Base-by-base conservation (phyloP, 768 basidiomycete genomes). In the Termitomyces sp. region DNA sequence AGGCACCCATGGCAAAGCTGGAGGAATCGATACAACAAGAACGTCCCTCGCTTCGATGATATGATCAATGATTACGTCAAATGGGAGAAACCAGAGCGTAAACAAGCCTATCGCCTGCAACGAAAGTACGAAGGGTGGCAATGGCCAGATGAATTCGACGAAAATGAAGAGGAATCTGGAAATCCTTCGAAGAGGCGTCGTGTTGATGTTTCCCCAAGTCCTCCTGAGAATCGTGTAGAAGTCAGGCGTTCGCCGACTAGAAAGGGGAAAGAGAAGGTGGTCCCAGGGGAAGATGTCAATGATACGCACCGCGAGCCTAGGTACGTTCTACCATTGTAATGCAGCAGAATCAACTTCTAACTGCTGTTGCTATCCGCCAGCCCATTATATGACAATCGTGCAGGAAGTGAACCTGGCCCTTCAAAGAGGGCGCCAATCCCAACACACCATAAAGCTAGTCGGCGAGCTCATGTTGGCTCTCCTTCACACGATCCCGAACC, bases 1-100 rank as follows among this genome's bases (percentile, higher is more conserved):
- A 69, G 75, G 8, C 83, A 84, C 65, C 64, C 79, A 5, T 70
- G 71, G 62, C 66, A 76, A 55, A 79, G 82, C 24, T 83, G 82
- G 81, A 72, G 75, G 27, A 71, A 79, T 46, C 72, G 76, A 14
- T 82, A 82, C 59, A 81, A 76, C 55, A 80, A 73, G 57, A 70
- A 76, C 24, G 53, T 53, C 33, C 54, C 44, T 0, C 44, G 56
- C 16, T 72, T 82, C 37, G 71, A 83, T 51, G 27, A 7, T 12
- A 55, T 58, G n/a, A 81, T 84, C 50, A 60, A 62, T 0, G 33
- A 60, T 20, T 62, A 70, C 14, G 74, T 69, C 12, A 52, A 57
- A 24, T 18, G 37, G 32, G 47, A 69, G 45, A 67, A 68, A 27
- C 68, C 74, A 20, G 61, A 53, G 10, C 59, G 42, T 14, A 69